phyloP scores from a whole-genome alignment of 139 green algal species.

The Astrephomene gubernaculifera region DNA sequence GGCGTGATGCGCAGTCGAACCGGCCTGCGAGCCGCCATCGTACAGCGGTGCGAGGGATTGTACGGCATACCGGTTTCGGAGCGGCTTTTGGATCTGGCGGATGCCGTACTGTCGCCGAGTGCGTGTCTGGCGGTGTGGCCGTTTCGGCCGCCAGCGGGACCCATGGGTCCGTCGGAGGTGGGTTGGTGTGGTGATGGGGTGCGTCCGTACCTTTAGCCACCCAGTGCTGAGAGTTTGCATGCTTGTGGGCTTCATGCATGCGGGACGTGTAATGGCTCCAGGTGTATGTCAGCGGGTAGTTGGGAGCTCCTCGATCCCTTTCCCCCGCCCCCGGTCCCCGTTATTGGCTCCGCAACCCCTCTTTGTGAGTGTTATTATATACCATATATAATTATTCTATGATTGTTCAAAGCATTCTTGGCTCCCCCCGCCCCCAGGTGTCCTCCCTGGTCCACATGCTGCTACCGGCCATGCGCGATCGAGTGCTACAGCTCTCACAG shows the following conservation, averaged over 20 bases:
- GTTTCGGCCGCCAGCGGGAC: slow-evolving; percentile 2
- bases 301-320: too few species aligned
- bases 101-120: slow-evolving; percentile 7
- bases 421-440: too few species aligned
- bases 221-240: too few species aligned
- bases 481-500: slow-evolving; percentile 20
- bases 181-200: neutral
- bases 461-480: slow-evolving; percentile 19
- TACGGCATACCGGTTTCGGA: neutral
- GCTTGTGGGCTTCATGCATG: too few species aligned
- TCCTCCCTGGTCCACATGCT: neutral
- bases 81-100: slow-evolving; percentile 10
- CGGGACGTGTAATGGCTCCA: too few species aligned
- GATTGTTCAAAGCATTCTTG: too few species aligned
- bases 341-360: too few species aligned
- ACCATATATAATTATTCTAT: too few species aligned
- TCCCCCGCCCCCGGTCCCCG: too few species aligned
- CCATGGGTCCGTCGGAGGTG: slow-evolving; percentile 5
- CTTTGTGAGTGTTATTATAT: too few species aligned
- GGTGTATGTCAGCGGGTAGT: too few species aligned
- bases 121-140: slow-evolving; percentile 20
- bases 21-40: neutral
- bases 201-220: too few species aligned
- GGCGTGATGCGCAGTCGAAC: slow-evolving; percentile 5
- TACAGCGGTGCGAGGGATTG: neutral